Percentiles rank a stretch among this genome's conserved stretches.
Evolutionary conservation across 1,139 yeast species (phyloP).

Genomic region (Pneumocystis wakefieldiae): DNA sequence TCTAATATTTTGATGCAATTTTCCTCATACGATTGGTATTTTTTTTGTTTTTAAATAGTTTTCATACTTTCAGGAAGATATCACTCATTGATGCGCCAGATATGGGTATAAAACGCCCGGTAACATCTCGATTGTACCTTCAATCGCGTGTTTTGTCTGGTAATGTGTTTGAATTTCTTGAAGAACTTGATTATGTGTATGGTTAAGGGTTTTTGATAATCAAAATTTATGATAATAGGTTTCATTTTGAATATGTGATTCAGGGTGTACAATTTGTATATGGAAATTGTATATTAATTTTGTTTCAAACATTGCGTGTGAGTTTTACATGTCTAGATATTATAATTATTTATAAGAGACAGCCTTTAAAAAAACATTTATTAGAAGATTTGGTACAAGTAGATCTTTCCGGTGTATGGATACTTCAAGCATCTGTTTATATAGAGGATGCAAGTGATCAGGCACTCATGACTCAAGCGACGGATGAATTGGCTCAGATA

Average conservation of each 20-base stretch:
- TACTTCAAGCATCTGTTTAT: background rate
- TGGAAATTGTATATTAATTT: background rate
- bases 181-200: background rate
- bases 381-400: background rate
- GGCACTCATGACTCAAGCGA: background rate
- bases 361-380: too few species aligned
- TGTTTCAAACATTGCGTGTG: background rate
- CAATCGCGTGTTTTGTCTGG: background rate
- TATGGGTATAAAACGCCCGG: background rate
- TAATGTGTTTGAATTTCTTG: background rate
- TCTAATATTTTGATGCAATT: background rate
- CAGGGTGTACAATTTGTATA: background rate
- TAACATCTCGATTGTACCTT: background rate
- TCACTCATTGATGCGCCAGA: background rate
- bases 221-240: background rate
- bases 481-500: background rate
- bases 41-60: background rate
- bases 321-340: too few species aligned
- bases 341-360: too few species aligned
- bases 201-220: background rate
- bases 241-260: background rate
- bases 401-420: background rate
- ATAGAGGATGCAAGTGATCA: background rate
- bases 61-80: background rate
- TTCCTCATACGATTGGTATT: background rate